These are phyloP conservation scores for Schizochytrium sp. DNA, from an alignment of 108 stramenopile genomes.

Conservation along the genomic window DNA sequence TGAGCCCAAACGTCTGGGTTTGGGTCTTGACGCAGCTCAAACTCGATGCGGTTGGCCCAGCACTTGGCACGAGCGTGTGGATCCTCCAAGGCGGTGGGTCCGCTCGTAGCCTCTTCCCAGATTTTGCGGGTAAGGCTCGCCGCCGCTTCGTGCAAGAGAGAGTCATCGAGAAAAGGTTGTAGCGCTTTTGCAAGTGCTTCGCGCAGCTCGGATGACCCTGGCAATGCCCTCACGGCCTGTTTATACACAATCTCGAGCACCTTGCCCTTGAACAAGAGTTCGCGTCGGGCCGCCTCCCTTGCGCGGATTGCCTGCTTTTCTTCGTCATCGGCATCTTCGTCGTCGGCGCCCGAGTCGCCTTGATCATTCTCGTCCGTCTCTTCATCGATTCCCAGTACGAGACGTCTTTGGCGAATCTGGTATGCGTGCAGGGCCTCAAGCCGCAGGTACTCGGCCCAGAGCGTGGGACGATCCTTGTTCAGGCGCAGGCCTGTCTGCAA, in stretches of 20 bases:
- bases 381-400: not conserved
- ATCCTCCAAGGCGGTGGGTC: not conserved
- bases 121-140: not conserved
- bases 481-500: not conserved
- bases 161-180: not conserved
- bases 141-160: not conserved
- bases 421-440: not conserved
- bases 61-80: not conserved
- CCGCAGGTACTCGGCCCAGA: not conserved
- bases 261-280: not conserved
- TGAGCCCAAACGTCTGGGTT: not conserved
- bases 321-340: not conserved
- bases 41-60: not conserved
- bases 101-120: not conserved
- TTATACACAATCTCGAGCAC: not conserved
- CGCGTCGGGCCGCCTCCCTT: not conserved
- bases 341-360: not conserved
- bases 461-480: not conserved
- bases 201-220: not conserved
- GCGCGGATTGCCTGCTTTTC: not conserved
- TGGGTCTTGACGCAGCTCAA: not conserved
- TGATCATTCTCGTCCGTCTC: not conserved
- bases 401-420: not conserved
- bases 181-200: not conserved
- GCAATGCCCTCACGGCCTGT: not conserved